Conservation (phyloP, 495 filamentous ascomycete genomes). For the Penicillium soppii region DNA sequence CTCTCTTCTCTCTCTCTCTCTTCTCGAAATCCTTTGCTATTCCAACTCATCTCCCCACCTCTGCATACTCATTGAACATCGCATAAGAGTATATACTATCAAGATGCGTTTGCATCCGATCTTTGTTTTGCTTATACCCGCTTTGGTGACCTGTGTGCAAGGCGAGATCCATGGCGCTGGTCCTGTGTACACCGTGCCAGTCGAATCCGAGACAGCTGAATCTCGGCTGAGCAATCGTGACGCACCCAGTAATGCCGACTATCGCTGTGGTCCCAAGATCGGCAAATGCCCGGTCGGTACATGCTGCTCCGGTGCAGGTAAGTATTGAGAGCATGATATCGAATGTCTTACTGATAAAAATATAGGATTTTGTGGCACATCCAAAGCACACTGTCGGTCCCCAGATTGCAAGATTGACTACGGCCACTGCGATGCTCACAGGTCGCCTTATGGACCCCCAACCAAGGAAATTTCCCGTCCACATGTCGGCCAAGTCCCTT, state of each 20-base stretch:
- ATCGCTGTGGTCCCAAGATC: conserved; percentile 38
- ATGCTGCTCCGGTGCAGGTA: conserved; percentile 66
- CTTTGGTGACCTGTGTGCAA: conserved; percentile 7
- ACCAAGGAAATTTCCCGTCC: conserved; percentile 60
- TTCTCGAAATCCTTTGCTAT: neutral
- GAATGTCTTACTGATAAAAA: conserved; percentile 9
- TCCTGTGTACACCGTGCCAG: neutral
- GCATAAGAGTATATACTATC: conserved; percentile 21
- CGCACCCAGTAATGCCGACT: conserved; percentile 15
- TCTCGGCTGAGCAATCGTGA: conserved; percentile 11
- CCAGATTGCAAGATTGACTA: conserved; percentile 71
- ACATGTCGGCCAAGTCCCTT: conserved; percentile 56
- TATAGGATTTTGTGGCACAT: conserved; percentile 58
- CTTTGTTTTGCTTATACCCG: conserved; percentile 11
- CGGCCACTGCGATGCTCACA: conserved; percentile 68
- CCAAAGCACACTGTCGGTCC: conserved; percentile 60
- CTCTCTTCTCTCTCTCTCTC: conserved; percentile 2
- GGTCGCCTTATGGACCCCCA: conserved; percentile 58
- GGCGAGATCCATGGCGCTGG: neutral
- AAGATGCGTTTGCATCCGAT: conserved; percentile 27
- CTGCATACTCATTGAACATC: conserved; percentile 22
- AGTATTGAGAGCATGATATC: conserved; percentile 20
- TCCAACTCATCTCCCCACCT: neutral
- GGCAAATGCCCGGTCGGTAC: conserved; percentile 54
- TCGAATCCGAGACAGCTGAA: neutral